These are phyloP conservation scores for Pulicaria dysenterica DNA, from an alignment of 129 eudicot genomes.

Conservation along the genomic window DNA sequence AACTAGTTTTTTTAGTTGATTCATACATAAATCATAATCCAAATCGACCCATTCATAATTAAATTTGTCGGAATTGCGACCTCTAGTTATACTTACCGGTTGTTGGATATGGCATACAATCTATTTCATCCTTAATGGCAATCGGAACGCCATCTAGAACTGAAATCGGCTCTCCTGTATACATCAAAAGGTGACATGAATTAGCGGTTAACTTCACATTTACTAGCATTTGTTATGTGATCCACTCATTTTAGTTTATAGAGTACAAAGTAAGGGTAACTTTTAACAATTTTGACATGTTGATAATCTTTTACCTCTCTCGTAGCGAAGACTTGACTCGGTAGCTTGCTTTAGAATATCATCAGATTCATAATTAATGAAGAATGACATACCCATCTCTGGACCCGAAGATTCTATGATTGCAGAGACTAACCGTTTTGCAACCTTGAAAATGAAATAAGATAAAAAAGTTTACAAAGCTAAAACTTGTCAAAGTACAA, in stretches of 20 bases:
- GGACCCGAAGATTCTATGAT: constrained; percentile 48
- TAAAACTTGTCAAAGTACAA: background rate
- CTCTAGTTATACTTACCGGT: constrained; percentile 51
- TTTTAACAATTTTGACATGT: background rate
- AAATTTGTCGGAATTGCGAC: too few relatives aligned
- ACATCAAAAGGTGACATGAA: background rate
- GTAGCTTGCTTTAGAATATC: constrained; percentile 76
- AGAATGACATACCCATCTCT: constrained; percentile 71
- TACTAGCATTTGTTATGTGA: too few relatives aligned
- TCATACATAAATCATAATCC: too few relatives aligned
- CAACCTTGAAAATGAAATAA: constrained; percentile 52
- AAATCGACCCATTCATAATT: too few relatives aligned
- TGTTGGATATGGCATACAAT: constrained; percentile 94
- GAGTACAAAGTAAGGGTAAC: background rate
- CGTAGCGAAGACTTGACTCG: constrained; percentile 74
- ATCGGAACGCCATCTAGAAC: constrained; percentile 92
- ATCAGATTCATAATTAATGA: constrained; percentile 52
- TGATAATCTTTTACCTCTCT: constrained; percentile 47
- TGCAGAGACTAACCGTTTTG: constrained; percentile 65
- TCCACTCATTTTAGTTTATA: background rate
- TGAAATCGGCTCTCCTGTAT: constrained; percentile 80
- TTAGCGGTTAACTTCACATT: too few relatives aligned
- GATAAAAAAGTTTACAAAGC: background rate
- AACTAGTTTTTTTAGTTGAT: too few relatives aligned
- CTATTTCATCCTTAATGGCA: constrained; percentile 93